These are phyloP conservation scores for Ustilago xerochloae DNA, from an alignment of 1,284 basidiomycete genomes.

Conservation along the genomic window DNA sequence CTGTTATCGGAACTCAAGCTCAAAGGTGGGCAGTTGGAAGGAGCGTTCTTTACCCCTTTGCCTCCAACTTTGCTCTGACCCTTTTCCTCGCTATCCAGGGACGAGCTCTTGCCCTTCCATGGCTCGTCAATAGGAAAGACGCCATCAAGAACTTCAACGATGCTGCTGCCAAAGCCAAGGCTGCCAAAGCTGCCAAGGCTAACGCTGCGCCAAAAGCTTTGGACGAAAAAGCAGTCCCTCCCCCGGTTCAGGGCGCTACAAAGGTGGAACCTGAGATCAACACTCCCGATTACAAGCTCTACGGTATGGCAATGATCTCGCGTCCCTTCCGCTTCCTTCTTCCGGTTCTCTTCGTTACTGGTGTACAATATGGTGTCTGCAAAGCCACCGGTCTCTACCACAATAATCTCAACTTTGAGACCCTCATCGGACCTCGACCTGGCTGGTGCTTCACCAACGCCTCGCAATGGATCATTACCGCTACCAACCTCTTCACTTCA, in stretches of 20 bases:
- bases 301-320: constrained; percentile 46
- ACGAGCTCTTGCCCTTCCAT: constrained; percentile 30
- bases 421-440: constrained; percentile 27
- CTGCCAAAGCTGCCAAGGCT: constrained; percentile 26
- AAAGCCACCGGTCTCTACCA: constrained; percentile 29
- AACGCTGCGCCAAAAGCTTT: constrained; percentile 27
- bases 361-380: constrained; percentile 48
- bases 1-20: constrained; percentile 19
- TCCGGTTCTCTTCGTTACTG: constrained; percentile 41
- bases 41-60: constrained; percentile 51
- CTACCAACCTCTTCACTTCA: constrained; percentile 42
- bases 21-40: constrained; percentile 23
- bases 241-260: neutral
- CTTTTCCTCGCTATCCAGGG: constrained; percentile 49
- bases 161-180: constrained; percentile 34
- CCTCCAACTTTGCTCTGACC: constrained; percentile 39
- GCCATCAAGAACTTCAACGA: constrained; percentile 24
- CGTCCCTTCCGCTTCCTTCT: constrained; percentile 49
- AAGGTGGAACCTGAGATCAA: constrained; percentile 23
- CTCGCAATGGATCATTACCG: constrained; percentile 41
- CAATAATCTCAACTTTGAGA: constrained; percentile 32
- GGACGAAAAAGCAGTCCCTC: constrained; percentile 26
- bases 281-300: constrained; percentile 36
- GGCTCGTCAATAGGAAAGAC: constrained; percentile 40
- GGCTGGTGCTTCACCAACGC: constrained; percentile 40